Evolutionary conservation across 352 stramenopile species (phyloP).

Genomic region (Phytophthora lateralis): DNA sequence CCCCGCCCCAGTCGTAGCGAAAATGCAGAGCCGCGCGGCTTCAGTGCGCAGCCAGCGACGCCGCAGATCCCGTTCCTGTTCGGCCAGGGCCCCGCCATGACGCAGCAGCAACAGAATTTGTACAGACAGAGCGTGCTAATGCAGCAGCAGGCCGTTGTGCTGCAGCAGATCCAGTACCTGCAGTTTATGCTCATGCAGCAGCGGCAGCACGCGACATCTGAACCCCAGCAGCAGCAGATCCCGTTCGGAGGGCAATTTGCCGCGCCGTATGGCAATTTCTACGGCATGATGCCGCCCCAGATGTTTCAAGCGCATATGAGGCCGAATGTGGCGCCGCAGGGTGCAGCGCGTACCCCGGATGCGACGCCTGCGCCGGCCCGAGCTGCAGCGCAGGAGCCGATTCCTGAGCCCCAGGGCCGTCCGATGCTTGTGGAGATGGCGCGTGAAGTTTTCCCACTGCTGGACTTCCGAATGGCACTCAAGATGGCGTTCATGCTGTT

Average conservation of each 20-base stretch:
- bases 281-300: constrained; percentile 38
- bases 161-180: constrained; percentile 85
- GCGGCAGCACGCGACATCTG: constrained; percentile 9
- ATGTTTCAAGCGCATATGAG: constrained; percentile 29
- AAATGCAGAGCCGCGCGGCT: constrained; percentile 9
- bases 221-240: constrained; percentile 15
- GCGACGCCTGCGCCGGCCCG: constrained; percentile 12
- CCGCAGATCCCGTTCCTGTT: constrained; percentile 20
- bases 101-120: constrained; percentile 54
- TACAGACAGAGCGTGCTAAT: constrained; percentile 71
- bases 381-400: constrained; percentile 16
- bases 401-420: constrained; percentile 18
- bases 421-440: constrained; percentile 51
- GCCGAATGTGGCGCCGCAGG: constrained; percentile 14
- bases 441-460: constrained; percentile 60
- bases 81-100: constrained; percentile 20
- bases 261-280: constrained; percentile 41
- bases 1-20: constrained; percentile 24
- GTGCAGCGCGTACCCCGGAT: neutral
- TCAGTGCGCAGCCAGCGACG: constrained; percentile 9
- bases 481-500: constrained; percentile 92
- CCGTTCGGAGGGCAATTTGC: constrained; percentile 21
- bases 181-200: constrained; percentile 67
- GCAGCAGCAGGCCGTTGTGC: constrained; percentile 79
- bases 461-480: constrained; percentile 77